Evolutionary conservation across 768 basidiomycete species (phyloP).

Genomic region (Chiua virens): DNA sequence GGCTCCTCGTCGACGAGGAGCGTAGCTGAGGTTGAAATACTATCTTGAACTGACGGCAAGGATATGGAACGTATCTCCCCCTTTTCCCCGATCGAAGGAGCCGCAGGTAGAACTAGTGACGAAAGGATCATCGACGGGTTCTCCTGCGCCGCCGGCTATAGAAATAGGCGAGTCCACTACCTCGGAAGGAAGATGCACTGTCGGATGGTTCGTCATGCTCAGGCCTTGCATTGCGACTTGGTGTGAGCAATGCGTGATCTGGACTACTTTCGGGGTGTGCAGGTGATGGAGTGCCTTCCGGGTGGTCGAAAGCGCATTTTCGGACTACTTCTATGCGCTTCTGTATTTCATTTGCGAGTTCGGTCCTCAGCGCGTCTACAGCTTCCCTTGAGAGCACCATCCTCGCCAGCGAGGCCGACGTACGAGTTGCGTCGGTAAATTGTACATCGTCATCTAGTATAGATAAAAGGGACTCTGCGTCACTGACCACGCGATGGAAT

Average conservation of each 20-base stretch:
- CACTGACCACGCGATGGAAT: slow-evolving; percentile 35
- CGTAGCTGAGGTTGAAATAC: not conserved
- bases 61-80: not conserved
- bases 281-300: not conserved
- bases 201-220: not conserved
- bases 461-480: slow-evolving; percentile 35
- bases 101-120: not conserved
- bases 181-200: not conserved
- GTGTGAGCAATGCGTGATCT: not conserved
- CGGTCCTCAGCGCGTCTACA: slow-evolving; percentile 51
- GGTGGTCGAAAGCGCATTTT: not conserved
- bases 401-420: slow-evolving; percentile 52
- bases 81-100: not conserved
- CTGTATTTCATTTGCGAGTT: slow-evolving; percentile 57
- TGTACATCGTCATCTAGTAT: slow-evolving; percentile 35
- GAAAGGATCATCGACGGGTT: slow-evolving; percentile 12
- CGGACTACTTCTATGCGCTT: slow-evolving; percentile 40
- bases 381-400: slow-evolving; percentile 49
- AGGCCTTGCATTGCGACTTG: not conserved
- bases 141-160: not conserved
- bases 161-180: not conserved
- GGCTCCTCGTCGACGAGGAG: slow-evolving; percentile 14
- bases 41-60: slow-evolving; percentile 5
- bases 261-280: too few relatives aligned
- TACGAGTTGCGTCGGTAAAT: slow-evolving; percentile 11